Percentiles rank a stretch among this genome's conserved stretches.
Evolutionary conservation across 23 red algal species (phyloP).

Genomic region (Gracilaria vermiculophylla): DNA sequence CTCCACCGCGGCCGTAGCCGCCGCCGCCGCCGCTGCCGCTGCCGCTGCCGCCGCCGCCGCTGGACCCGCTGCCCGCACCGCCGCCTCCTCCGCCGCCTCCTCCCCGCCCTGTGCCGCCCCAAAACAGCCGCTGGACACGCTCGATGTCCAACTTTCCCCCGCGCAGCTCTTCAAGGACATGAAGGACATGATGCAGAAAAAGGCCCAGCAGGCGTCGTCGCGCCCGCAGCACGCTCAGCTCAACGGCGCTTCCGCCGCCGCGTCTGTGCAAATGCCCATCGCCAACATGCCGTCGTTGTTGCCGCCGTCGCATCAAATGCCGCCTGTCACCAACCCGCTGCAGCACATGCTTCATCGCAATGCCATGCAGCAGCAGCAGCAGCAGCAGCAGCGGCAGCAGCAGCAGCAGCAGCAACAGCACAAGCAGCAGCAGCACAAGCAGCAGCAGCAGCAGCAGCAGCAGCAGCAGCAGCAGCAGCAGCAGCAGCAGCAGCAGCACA

Average conservation of each 20-base stretch:
- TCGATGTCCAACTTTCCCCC: constrained; percentile 25
- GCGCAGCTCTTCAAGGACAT: constrained; percentile 49
- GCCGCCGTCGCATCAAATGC: neutral
- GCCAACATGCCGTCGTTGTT: neutral
- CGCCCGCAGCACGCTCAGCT: neutral
- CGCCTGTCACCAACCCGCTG: neutral
- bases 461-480: neutral
- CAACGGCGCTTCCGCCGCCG: neutral
- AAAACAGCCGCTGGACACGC: neutral
- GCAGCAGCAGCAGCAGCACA: no score
- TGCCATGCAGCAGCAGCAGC: neutral
- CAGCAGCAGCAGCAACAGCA: neutral
- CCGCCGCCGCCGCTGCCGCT: neutral
- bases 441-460: neutral
- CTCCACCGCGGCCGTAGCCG: no score
- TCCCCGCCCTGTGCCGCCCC: neutral
- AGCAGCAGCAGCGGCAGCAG: neutral
- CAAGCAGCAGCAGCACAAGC: no score
- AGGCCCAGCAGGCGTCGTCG: constrained; percentile 5
- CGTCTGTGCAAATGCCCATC: neutral
- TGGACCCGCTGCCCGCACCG: neutral
- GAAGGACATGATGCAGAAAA: constrained; percentile 64
- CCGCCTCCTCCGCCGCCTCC: neutral
- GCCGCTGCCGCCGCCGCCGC: neutral
- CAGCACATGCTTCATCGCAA: neutral